Conservation (phyloP, 2,329 filamentous ascomycete species). For the Neopestalotiopsis clavispora region DNA sequence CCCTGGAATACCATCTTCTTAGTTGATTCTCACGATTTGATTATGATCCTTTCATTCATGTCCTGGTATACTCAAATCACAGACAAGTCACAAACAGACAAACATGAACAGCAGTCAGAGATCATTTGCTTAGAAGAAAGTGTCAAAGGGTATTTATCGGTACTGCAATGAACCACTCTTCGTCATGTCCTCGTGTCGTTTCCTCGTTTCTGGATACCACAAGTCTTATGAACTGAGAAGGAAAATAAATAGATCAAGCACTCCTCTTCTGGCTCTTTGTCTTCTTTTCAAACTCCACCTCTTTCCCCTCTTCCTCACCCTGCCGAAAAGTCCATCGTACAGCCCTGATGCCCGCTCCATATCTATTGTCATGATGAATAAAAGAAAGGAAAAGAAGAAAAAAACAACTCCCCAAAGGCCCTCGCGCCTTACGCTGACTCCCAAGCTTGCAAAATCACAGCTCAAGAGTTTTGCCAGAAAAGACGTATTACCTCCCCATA, state of each 20-base stretch:
- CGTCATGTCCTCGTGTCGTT: not conserved
- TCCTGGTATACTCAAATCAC: no score
- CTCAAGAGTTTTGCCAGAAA: not conserved
- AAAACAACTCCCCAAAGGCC: not conserved
- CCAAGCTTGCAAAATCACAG: not conserved
- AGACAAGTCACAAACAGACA: not conserved
- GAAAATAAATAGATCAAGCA: not conserved
- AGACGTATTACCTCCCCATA: not conserved
- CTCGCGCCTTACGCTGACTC: not conserved
- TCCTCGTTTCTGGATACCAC: not conserved
- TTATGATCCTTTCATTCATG: no score
- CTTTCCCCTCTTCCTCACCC: not conserved
- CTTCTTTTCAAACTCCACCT: slow-evolving; percentile 1
- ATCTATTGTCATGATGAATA: slow-evolving; percentile 12
- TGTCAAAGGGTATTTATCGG: slow-evolving; percentile 17
- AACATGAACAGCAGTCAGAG: not conserved
- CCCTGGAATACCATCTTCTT: not conserved
- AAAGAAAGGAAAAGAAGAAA: not conserved
- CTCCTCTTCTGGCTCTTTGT: not conserved
- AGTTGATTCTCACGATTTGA: no score
- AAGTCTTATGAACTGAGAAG: not conserved
- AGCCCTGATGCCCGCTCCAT: slow-evolving; percentile 9
- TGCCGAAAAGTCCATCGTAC: slow-evolving; percentile 7
- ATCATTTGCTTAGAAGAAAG: not conserved
- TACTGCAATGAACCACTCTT: not conserved